phyloP scores from a whole-genome alignment of 208 protist species.

The Wallacemonas rigidus region DNA sequence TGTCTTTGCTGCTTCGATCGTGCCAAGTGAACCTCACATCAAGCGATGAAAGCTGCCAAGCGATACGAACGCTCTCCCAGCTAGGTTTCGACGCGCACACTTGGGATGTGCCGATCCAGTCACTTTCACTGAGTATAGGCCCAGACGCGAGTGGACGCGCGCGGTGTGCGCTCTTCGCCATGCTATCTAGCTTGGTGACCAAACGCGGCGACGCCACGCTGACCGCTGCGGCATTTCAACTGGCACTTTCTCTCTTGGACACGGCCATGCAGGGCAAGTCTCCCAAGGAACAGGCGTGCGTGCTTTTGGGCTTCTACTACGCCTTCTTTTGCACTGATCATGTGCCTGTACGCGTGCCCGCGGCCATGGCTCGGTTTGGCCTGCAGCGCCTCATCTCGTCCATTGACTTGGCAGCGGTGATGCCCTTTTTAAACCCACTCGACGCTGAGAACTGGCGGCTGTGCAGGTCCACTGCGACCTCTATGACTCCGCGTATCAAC shows the following conservation, averaged over 20 bases:
- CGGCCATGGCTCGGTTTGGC: slow-evolving; percentile 6
- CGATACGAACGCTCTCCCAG: neutral
- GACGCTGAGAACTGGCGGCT: slow-evolving; percentile 2
- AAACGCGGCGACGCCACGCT: slow-evolving; percentile 6
- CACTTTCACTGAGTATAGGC: neutral
- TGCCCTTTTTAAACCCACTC: neutral
- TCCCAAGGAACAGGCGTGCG: neutral
- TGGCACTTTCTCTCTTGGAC: neutral
- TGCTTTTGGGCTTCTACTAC: neutral
- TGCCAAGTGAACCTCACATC: neutral
- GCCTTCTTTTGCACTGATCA: neutral
- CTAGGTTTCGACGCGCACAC: neutral
- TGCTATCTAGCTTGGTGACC: slow-evolving; percentile 9
- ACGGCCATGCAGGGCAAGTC: neutral
- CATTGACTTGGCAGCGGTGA: neutral
- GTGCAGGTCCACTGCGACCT: neutral
- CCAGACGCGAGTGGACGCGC: neutral
- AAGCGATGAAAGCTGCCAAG: neutral
- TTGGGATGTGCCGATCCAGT: neutral
- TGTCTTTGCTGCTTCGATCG: slow-evolving; percentile 13
- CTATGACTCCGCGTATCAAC: neutral
- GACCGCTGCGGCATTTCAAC: slow-evolving; percentile 1
- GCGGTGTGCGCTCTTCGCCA: slow-evolving; percentile 1
- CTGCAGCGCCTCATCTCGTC: slow-evolving; percentile 6
- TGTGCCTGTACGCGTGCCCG: neutral